These are phyloP conservation scores for Erucastrum elatum DNA, from an alignment of 345 rosid species.

Conservation along the genomic window DNA sequence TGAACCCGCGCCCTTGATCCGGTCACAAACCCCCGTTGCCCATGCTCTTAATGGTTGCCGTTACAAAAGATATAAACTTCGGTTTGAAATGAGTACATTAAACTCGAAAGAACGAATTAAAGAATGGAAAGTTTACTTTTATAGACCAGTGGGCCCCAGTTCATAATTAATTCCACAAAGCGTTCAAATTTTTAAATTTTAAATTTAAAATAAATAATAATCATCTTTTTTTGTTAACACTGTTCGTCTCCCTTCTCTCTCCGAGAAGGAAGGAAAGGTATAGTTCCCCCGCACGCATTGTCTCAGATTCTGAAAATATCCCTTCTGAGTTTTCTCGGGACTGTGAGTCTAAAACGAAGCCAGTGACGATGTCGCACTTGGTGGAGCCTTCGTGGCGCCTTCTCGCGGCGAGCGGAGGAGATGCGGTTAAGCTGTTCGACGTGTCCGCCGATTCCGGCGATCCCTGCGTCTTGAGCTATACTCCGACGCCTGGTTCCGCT, in stretches of 20 bases:
- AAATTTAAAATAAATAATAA: not conserved
- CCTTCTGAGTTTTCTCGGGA: not conserved
- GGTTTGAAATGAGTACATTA: not conserved
- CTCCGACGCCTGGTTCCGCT: slow-evolving; percentile 66
- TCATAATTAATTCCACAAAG: not conserved
- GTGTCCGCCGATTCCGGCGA: slow-evolving; percentile 69
- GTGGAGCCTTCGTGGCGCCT: slow-evolving; percentile 67
- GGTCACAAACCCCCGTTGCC: no score
- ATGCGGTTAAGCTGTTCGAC: slow-evolving; percentile 86
- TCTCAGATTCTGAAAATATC: slow-evolving; percentile 23
- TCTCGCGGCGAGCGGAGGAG: slow-evolving; percentile 82
- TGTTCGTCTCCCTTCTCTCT: slow-evolving; percentile 3
- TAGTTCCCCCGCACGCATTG: slow-evolving; percentile 30
- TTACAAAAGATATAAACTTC: not conserved
- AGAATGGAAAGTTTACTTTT: not conserved
- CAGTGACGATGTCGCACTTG: slow-evolving; percentile 47
- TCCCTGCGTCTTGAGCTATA: slow-evolving; percentile 75
- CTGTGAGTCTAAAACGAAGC: not conserved
- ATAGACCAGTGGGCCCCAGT: not conserved
- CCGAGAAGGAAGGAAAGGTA: not conserved
- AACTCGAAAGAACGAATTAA: not conserved
- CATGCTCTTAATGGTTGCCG: no score
- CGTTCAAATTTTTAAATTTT: no score
- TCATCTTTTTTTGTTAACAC: not conserved
- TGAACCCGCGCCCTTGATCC: no score